Base-by-base conservation (phyloP, 805 yeast genomes). In the Helenozyma baotianmanensis region DNA sequence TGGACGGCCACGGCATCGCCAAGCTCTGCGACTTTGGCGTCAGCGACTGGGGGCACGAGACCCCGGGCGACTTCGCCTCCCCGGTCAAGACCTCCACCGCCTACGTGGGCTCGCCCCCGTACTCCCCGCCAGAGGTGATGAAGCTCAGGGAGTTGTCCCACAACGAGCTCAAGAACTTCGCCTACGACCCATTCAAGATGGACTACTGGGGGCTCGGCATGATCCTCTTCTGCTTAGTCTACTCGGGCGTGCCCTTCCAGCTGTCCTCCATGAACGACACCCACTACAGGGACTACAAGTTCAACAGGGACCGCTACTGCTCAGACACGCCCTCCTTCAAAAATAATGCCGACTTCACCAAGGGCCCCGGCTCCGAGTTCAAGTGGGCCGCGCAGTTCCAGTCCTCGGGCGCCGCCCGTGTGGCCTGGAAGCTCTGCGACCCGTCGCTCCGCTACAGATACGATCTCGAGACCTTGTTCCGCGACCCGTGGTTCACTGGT, bases 11-110 rank as follows among this genome's bases (percentile, higher is more conserved):
- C 41, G 90, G 89, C 2, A 51, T 79, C 21, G 74, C 79, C 29
- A 81, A 82, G 49, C 54, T 82, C 18, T 79, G 87, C 21, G 92
- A 82, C 62, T 82, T 82, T 54, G 92, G 92, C 38, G 82, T 82
- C 22, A 75, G 84, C 31, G 80, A 74, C 32, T 74, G 73, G 51
- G 83, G 80, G 12, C 80, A 78, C 53, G 70, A 58, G 32, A 63
- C 54, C 14, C 74, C 73, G 1, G 70, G 73, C 1, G 74, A 82
- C 54, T 58, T 71, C 14, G 44, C 54, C 0, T 65, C 76, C 15
- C 62, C 64, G 3, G 41, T 72, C 9, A 58, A 56, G 30, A 29
- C 48, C 21, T 56, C 70, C 45, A 61, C 70, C 25, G 62, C 76
- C 2, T 71, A 72, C 53, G 81, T 82, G 26, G 92, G 94, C 2